Percentiles rank a stretch among this genome's conserved stretches.
Conservation (phyloP, 257 asterid species). For the Mitragyna speciosa region DNA sequence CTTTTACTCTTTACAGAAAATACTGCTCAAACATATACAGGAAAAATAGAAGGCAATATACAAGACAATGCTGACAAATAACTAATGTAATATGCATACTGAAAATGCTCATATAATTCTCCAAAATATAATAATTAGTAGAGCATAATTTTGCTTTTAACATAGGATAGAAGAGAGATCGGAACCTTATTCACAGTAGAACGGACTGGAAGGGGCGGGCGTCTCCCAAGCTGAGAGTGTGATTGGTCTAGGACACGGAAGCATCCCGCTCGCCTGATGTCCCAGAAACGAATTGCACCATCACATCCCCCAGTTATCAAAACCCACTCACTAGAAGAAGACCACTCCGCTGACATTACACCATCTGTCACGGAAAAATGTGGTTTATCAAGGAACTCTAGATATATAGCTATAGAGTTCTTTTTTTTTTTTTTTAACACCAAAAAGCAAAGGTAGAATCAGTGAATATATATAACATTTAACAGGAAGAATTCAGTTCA, state of each 20-base stretch:
- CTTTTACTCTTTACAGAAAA: background rate
- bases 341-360: slow-evolving; percentile 97
- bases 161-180: background rate
- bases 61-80: background rate
- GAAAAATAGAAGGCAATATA: background rate
- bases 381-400: slow-evolving; percentile 12
- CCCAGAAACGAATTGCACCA: slow-evolving; percentile 99
- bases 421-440: background rate
- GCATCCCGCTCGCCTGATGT: slow-evolving; percentile 97
- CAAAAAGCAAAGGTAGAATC: background rate
- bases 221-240: slow-evolving; percentile 86
- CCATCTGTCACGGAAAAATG: slow-evolving; percentile 62
- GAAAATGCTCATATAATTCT: background rate
- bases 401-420: background rate
- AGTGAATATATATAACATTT: background rate
- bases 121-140: background rate
- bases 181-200: slow-evolving; percentile 66
- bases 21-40: background rate
- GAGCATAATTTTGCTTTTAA: background rate
- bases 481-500: background rate
- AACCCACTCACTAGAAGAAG: slow-evolving; percentile 94
- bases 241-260: slow-evolving; percentile 90
- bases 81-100: background rate
- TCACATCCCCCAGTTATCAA: slow-evolving; percentile 97
- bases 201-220: slow-evolving; percentile 62